Percentiles rank a stretch among this genome's conserved stretches.
Conservation (phyloP, 2,329 filamentous ascomycete species). For the Fusarium veterinarium region DNA sequence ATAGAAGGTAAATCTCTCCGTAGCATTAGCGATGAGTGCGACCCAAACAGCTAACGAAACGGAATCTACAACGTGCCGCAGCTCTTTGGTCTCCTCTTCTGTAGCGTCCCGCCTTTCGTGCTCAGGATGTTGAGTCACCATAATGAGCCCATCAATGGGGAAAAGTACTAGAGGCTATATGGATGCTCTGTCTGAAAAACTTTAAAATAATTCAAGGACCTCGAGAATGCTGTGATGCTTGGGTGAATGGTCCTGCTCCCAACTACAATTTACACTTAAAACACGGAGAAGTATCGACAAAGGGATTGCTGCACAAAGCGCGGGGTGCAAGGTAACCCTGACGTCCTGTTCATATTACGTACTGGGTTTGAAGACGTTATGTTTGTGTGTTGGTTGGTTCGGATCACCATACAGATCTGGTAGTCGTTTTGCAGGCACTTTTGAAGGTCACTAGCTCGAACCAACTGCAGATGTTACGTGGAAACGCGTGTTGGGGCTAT, state of each 20-base stretch:
- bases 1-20: background rate
- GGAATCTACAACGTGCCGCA: background rate
- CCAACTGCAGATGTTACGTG: background rate
- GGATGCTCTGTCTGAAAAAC: too few species aligned
- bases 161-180: too few species aligned
- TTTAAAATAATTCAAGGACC: too few species aligned
- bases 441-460: accelerated
- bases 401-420: background rate
- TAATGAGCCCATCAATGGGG: background rate
- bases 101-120: background rate
- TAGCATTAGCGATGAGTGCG: background rate
- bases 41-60: background rate
- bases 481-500: too few species aligned
- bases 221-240: background rate
- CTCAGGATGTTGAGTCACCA: background rate
- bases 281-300: background rate
- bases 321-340: too few species aligned
- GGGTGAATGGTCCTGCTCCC: accelerated
- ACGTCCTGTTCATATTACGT: background rate
- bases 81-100: background rate
- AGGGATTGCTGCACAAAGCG: too few species aligned
- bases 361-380: background rate
- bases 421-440: background rate
- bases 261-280: background rate
- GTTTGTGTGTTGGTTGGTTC: background rate